Percentiles rank a stretch among this genome's conserved stretches.
Conservation (phyloP, 768 basidiomycete genomes). For the Fomitopsis pulvina region DNA sequence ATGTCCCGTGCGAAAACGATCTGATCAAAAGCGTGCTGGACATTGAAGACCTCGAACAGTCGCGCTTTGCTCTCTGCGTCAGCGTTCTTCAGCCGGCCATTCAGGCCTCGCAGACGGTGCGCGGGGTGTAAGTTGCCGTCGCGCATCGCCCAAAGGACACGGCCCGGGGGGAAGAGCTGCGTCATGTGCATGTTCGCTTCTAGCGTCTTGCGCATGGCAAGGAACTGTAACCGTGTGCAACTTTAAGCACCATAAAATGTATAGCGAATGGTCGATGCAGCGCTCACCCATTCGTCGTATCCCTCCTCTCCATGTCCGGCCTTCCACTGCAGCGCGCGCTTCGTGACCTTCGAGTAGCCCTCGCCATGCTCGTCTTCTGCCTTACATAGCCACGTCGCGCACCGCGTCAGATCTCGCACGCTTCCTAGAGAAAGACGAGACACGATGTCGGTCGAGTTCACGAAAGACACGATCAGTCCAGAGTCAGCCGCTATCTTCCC, state of each 20-base stretch:
- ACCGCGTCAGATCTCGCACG: constrained; percentile 68
- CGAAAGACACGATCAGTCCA: constrained; percentile 67
- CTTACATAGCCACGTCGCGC: constrained; percentile 75
- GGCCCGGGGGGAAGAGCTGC: constrained; percentile 70
- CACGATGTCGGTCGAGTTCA: constrained; percentile 79
- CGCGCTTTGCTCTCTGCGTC: constrained; percentile 45
- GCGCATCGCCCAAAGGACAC: constrained; percentile 74
- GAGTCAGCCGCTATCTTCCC: constrained; percentile 50
- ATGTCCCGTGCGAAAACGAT: constrained; percentile 79
- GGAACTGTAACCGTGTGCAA: constrained; percentile 41
- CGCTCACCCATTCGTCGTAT: constrained; percentile 48
- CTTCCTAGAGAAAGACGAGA: constrained; percentile 73
- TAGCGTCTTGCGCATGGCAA: constrained; percentile 74
- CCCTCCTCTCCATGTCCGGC: constrained; percentile 49
- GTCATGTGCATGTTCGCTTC: constrained; percentile 77
- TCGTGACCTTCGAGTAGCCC: constrained; percentile 34
- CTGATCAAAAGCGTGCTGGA: constrained; percentile 72
- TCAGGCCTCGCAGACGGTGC: constrained; percentile 28
- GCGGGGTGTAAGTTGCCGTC: constrained; percentile 62
- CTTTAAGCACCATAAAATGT: constrained; percentile 9
- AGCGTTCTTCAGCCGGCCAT: constrained; percentile 32
- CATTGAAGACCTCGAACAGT: constrained; percentile 72
- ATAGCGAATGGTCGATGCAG: background rate
- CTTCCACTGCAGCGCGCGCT: constrained; percentile 53
- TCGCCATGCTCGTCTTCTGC: constrained; percentile 41